A percentile compares a stretch with the other conserved stretches of the same genome.
Evolutionary conservation across 305 asterid genomes (phyloP).

Genomic region (Salvia sclarea): DNA sequence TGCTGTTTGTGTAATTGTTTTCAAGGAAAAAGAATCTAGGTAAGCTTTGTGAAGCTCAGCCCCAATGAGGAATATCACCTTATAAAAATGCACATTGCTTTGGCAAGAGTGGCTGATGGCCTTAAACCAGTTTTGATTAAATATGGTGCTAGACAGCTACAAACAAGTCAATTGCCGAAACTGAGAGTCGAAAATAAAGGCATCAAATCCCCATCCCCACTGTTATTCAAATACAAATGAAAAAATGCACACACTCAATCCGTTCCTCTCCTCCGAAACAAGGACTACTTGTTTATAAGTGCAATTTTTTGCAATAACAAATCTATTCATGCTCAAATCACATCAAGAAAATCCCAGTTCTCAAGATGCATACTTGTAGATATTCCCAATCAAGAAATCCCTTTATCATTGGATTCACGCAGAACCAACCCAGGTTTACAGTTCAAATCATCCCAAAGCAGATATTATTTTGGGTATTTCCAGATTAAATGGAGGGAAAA

Average conservation of each 20-base stretch:
- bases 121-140: too few species aligned
- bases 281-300: neutral
- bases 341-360: neutral
- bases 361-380: conserved; percentile 7
- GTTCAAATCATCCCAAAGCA: neutral
- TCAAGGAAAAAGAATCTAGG: too few species aligned
- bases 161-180: too few species aligned
- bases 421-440: neutral
- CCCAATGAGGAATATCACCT: too few species aligned
- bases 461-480: neutral
- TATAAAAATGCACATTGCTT: too few species aligned
- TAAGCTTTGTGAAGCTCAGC: too few species aligned
- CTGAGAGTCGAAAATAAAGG: too few species aligned
- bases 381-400: neutral
- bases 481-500: neutral
- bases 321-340: conserved; percentile 1
- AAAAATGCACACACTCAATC: conserved; percentile 2
- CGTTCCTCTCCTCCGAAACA: neutral
- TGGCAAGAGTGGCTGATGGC: too few species aligned
- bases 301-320: neutral
- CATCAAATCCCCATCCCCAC: too few species aligned
- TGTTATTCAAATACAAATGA: conserved; percentile 7
- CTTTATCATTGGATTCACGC: neutral
- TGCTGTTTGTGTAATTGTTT: too few species aligned
- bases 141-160: too few species aligned